Evolutionary conservation across 257 asterid genomes (phyloP), one percentile per base, ranked within the genome.

Genomic region (Petunia secreta): DNA sequence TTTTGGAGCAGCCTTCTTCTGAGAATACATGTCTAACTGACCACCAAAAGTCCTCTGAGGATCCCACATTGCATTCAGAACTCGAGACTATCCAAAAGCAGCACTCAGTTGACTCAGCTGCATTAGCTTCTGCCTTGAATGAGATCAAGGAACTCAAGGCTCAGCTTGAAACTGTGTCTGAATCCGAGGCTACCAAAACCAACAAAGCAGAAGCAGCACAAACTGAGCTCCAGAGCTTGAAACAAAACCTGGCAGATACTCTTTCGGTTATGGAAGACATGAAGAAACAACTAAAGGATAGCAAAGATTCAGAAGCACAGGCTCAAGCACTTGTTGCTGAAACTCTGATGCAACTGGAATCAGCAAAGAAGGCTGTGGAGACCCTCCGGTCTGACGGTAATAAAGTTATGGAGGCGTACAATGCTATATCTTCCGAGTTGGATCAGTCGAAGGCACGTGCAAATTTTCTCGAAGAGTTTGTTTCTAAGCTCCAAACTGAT

Each of bases 301-400:
- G 89, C 86, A 89, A 88, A 75, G 92, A 85, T 65, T 91, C 99
- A 1, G 99, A 92, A 86, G 85, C 92, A 79, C 85, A 66, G 43
- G 94, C 98, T 0, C 85, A 86, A 74, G 80, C 78, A 5, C 81
- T 90, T 16, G 91, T 88, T 34, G 82, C 84, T 43, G 97, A 91
- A 86, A 96, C 97, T 36, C 89, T 91, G 54, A 52, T 59, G 59
- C 98, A 94, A 71, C 90, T 96, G 7, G 98, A 92, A 88, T 67
- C 91, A 15, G 95, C 97, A 0, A 92, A 89, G 74, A 87, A 46
- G 85, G 83, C 87, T 38, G 92, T 86, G 66, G 97, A 91, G 82
- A 54, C 80, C 25, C 91, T 94, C 11, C 85, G 88, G 60, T 87
- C 87, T 0, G 97, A 87, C 52, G 97, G 97, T 39, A n/a, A 79